Base-by-base conservation (phyloP, 306 rosid genomes). In the Pyrus communis region DNA sequence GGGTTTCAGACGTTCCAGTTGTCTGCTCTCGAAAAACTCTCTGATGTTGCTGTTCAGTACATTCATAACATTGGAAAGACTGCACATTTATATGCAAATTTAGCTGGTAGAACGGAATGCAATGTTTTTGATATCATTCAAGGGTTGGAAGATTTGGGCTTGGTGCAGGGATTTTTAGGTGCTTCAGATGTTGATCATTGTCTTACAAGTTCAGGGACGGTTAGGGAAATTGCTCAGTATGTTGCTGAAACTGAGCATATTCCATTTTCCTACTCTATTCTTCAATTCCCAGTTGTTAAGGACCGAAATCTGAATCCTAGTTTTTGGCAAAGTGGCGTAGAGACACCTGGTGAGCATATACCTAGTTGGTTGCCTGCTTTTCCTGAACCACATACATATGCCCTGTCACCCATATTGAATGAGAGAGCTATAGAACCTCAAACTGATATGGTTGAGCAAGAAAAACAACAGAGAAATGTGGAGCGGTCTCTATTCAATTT, bases 341-440 rank as follows among this genome's bases (percentile, higher is more conserved):
- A 88, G 74, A 85, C 97, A 80, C 89, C 89, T 0, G 85, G 76
- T 30, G 91, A 88, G 67, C 96, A 91, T 81, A 88, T 93, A 79
- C 97, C 98, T 55, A 67, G 87, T 55, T 91, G 98, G 98, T 83
- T 93, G 88, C 97, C 98, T n/a, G 83, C 84, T 25, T 86, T 91
- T 62, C 97, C 97, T 67, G 93, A 86, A 70, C 88, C 88, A 13
- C 84, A 86, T 65, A 70, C 87, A 40, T 82, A 78, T 80, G 57
- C 79, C 51, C 79, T 33, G 75, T 63, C 84, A 21, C 81, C 83
- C 21, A 35, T 58, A 3, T 40, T 68, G 70, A 69, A 80, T 75
- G 91, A 81, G 72, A 83, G 80, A 75, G 85, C 75, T 4, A 43
- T 49, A 18, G 93, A 85, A 62, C 80, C 83, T 55, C 65, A 71